These are phyloP conservation scores for Pythium sp. DNA, from an alignment of 352 stramenopile species.

Conservation along the genomic window DNA sequence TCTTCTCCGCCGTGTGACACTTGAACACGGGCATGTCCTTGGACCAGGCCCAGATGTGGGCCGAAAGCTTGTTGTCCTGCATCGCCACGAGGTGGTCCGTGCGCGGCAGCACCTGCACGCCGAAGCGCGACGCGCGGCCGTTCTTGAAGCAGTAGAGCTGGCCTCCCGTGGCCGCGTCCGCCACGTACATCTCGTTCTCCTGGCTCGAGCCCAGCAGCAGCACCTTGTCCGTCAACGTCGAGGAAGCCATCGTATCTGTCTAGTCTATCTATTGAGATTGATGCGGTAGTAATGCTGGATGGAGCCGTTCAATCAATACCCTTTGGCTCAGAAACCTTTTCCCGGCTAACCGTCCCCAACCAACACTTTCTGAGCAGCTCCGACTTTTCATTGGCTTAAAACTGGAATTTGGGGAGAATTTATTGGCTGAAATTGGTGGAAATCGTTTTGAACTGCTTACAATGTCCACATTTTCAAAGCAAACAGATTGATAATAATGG, in stretches of 20 bases:
- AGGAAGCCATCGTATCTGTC: constrained; percentile 33
- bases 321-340: background rate
- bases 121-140: constrained; percentile 42
- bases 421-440: constrained; percentile 26
- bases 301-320: background rate
- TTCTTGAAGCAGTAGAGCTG: constrained; percentile 81
- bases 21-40: constrained; percentile 73
- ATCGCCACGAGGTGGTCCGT: constrained; percentile 65
- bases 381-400: constrained; percentile 24
- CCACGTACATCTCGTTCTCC: constrained; percentile 63
- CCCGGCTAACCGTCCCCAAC: constrained; percentile 2
- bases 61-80: constrained; percentile 65
- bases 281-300: background rate
- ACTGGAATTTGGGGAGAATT: too few species aligned
- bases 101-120: constrained; percentile 53
- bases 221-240: constrained; percentile 52
- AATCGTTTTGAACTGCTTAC: background rate
- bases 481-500: constrained; percentile 20
- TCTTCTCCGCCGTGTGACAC: constrained; percentile 74
- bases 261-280: background rate
- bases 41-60: constrained; percentile 63
- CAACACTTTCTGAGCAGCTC: constrained; percentile 15
- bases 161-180: constrained; percentile 51
- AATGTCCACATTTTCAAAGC: constrained; percentile 10
- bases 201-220: constrained; percentile 66